Conservation (phyloP, 768 basidiomycete species). For the Suillus alpinus region DNA sequence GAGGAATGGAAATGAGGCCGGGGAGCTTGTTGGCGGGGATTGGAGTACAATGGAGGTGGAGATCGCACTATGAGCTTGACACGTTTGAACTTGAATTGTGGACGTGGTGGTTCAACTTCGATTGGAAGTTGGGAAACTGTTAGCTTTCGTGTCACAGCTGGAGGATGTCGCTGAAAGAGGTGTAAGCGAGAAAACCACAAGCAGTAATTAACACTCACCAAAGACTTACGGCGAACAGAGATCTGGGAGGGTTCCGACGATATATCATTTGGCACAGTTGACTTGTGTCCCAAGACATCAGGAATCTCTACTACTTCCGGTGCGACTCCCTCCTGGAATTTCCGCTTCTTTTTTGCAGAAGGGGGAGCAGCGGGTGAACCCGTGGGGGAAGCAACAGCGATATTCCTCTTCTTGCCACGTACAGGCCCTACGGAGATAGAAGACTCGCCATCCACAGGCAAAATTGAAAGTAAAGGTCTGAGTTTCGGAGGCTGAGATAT, state of each 20-base stretch:
- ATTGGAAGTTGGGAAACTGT: neutral
- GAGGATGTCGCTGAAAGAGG: neutral
- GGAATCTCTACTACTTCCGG: neutral
- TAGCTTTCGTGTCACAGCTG: neutral
- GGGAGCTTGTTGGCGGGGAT: conserved; percentile 66
- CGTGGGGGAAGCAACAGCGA: neutral
- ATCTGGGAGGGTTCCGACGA: neutral
- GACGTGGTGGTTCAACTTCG: neutral
- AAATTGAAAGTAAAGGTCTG: neutral
- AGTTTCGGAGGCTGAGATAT: conserved; percentile 11
- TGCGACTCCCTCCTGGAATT: conserved; percentile 8
- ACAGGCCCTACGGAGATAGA: neutral
- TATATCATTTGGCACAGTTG: neutral
- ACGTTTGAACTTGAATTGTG: conserved; percentile 45
- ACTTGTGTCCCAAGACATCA: neutral
- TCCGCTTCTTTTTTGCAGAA: conserved; percentile 25
- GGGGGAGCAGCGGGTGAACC: conserved; percentile 21
- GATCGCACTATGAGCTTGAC: conserved; percentile 63
- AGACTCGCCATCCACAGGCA: neutral
- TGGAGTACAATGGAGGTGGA: conserved; percentile 58
- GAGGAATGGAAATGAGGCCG: conserved; percentile 51
- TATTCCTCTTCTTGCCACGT: conserved; percentile 3
- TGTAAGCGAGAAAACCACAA: neutral
- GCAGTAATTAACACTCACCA: neutral
- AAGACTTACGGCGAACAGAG: neutral